Percentiles rank a stretch among this genome's conserved stretches.
phyloP scores from a whole-genome alignment of 331 rosid species.

The Rhamnella rubrinervis region DNA sequence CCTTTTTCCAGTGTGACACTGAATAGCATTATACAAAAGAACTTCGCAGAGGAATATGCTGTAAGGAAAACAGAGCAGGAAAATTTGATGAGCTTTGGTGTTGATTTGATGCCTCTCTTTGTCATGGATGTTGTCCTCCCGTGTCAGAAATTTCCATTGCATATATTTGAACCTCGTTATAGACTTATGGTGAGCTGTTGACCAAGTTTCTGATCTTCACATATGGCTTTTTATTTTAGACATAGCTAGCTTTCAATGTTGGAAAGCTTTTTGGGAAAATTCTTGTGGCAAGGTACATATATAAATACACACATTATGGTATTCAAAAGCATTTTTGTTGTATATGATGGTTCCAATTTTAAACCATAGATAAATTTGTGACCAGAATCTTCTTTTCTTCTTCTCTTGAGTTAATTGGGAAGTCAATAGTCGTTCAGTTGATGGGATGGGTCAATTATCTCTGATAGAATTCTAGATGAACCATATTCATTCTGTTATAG shows the following conservation, averaged over 20 bases:
- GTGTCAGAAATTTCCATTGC: conserved; percentile 84
- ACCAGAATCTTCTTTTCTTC: too few species aligned
- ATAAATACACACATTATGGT: neutral
- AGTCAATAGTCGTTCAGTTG: too few species aligned
- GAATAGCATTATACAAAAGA: conserved; percentile 85
- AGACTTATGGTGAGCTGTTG: conserved; percentile 89
- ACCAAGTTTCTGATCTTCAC: conserved; percentile 11
- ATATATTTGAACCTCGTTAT: conserved; percentile 98
- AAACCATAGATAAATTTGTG: too few species aligned
- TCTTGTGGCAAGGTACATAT: neutral
- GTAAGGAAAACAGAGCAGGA: conserved; percentile 86
- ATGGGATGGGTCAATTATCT: too few species aligned
- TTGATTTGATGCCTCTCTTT: conserved; percentile 91
- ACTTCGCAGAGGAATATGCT: conserved; percentile 87
- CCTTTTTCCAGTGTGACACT: conserved; percentile 72
- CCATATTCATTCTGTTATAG: neutral
- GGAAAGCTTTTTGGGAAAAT: neutral
- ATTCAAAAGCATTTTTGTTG: neutral
- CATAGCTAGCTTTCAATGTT: neutral
- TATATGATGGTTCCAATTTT: neutral
- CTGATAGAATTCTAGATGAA: too few species aligned
- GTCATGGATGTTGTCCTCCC: conserved; percentile 99
- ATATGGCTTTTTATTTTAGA: neutral
- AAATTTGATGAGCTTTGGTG: conserved; percentile 58
- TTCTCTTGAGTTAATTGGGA: too few species aligned